Percentiles rank a stretch among this genome's conserved stretches.
phyloP scores from a whole-genome alignment of 257 asterid species.

The Sherardia arvensis region DNA sequence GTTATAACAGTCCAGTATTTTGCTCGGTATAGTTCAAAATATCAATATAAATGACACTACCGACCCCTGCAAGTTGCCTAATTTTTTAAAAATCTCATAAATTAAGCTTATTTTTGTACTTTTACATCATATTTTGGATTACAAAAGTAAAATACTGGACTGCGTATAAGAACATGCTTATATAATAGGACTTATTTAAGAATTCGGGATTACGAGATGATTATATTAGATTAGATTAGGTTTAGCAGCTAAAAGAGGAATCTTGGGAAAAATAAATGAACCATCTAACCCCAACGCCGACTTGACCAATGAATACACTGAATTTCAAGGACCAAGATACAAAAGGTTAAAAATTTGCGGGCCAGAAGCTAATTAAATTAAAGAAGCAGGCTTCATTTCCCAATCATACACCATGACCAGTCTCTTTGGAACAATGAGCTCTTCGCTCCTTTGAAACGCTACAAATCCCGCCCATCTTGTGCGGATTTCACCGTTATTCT shows the following conservation, averaged over 20 bases:
- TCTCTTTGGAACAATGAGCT: background rate
- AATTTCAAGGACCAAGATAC: background rate
- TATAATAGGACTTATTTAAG: too few relatives aligned
- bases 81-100: too few relatives aligned
- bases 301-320: constrained; percentile 4
- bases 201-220: too few relatives aligned
- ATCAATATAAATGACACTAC: too few relatives aligned
- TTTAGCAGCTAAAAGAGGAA: background rate
- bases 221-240: background rate
- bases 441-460: constrained; percentile 2
- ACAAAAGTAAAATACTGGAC: too few relatives aligned
- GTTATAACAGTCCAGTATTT: too few relatives aligned
- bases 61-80: too few relatives aligned
- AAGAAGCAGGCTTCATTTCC: constrained; percentile 35
- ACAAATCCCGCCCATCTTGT: background rate
- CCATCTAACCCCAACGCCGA: constrained; percentile 3
- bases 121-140: too few relatives aligned
- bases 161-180: too few relatives aligned
- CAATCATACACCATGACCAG: constrained; percentile 11
- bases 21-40: too few relatives aligned
- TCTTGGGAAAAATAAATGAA: background rate
- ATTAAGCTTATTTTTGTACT: too few relatives aligned
- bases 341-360: background rate
- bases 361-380: background rate
- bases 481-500: background rate